phyloP scores from a whole-genome alignment of 805 yeast genomes.

The Sugiyamaella boreocaroliniensis region DNA sequence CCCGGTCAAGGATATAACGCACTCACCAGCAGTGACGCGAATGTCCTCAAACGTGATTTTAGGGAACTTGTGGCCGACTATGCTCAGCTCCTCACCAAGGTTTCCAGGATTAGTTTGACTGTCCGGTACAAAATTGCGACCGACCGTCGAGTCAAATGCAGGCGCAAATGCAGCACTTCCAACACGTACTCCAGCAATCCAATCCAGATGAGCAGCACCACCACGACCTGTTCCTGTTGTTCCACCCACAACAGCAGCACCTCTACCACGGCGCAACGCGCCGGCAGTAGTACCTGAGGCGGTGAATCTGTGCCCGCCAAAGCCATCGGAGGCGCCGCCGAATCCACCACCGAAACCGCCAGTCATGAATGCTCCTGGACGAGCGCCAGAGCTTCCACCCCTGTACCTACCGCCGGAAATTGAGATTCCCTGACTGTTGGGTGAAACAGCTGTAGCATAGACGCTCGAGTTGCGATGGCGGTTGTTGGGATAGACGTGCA shows the following conservation, averaged over 20 bases:
- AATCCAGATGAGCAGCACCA: conserved; percentile 58
- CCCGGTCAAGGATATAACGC: conserved; percentile 73
- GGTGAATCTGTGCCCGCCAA: not conserved
- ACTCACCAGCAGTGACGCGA: conserved; percentile 76
- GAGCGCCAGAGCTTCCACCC: not conserved
- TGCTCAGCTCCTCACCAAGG: conserved; percentile 85
- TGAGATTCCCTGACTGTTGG: not conserved
- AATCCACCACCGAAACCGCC: not conserved
- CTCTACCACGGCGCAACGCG: not conserved
- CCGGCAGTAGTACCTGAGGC: not conserved
- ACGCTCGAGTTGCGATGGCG: not conserved
- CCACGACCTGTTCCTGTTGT: conserved; percentile 1
- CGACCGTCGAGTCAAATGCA: conserved; percentile 13
- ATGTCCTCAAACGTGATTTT: conserved; percentile 80
- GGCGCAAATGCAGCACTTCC: conserved; percentile 43
- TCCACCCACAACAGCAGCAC: not conserved
- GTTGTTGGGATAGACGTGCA: not conserved
- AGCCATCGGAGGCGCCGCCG: not conserved
- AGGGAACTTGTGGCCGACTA: conserved; percentile 83
- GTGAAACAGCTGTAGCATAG: not conserved
- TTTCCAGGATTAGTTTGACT: conserved; percentile 41
- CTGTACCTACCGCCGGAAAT: not conserved
- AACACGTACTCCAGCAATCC: conserved; percentile 90
- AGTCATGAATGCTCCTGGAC: conserved; percentile 16
- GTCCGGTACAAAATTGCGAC: conserved; percentile 14